A percentile compares a stretch with the other conserved stretches of the same genome.
Conservation (phyloP, 768 basidiomycete species). For the Fomitopsis serialis region DNA sequence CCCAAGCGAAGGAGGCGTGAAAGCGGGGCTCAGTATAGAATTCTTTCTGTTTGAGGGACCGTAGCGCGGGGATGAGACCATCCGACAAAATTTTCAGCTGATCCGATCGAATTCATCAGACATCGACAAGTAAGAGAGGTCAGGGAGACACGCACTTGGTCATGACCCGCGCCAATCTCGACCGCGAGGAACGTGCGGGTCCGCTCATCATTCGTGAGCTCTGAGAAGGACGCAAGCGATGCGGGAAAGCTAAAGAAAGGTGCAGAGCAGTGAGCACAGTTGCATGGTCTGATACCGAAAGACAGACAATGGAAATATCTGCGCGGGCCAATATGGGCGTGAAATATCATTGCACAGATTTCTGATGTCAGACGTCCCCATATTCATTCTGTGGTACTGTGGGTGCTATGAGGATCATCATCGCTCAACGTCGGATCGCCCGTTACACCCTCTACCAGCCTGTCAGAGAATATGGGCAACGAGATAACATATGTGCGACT, state of each 20-base stretch:
- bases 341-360: too few relatives aligned
- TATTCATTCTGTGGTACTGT: too few relatives aligned
- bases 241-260: slow-evolving; percentile 49
- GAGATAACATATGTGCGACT: too few relatives aligned
- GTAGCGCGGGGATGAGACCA: slow-evolving; percentile 53
- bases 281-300: too few relatives aligned
- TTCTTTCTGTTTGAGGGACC: slow-evolving; percentile 60
- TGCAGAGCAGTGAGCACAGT: neutral
- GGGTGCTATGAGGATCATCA: too few relatives aligned
- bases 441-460: too few relatives aligned
- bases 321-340: too few relatives aligned
- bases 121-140: neutral
- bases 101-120: neutral
- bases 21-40: slow-evolving; percentile 82
- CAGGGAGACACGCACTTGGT: slow-evolving; percentile 47
- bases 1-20: slow-evolving; percentile 89
- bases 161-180: slow-evolving; percentile 81
- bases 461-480: neutral
- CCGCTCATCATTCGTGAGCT: slow-evolving; percentile 73
- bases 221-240: slow-evolving; percentile 69
- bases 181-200: slow-evolving; percentile 78
- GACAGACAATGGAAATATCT: too few relatives aligned
- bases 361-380: too few relatives aligned
- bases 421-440: too few relatives aligned
- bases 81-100: slow-evolving; percentile 58